Evolutionary conservation across 805 yeast genomes (phyloP), one percentile per base, ranked within the genome.

Genomic region (Kluyveromyces siamensis): DNA sequence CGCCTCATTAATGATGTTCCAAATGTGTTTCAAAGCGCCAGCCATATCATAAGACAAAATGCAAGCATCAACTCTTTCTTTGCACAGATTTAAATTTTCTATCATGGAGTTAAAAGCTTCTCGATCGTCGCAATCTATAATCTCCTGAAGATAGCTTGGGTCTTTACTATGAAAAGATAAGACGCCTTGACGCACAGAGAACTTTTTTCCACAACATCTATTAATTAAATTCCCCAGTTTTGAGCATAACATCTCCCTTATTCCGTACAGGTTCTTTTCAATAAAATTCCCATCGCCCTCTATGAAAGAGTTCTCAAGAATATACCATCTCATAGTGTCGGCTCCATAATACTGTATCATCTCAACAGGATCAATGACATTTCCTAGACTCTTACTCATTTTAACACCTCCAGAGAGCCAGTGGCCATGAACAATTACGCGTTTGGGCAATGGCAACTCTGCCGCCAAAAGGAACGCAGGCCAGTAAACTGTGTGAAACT

Each of bases 401-500:
- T 93, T 93, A 41, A 80, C 71, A 0, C 98, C 98, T 35, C 81
- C 84, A 65, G 84, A 77, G 19, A 90, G 71, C 98, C 98, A 93
- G 65, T 93, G 99, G 6, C 95, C 83, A 69, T 93, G 99, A 2
- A 93, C 96, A 6, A 89, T 74, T 3, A 93, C 77, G 50, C 81
- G 83, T 40, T 74, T 68, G 0, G 98, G 98, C 6, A 84, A 59
- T 5, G 76, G 77, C 0, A 86, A 60, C 0, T 75, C 84, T 0
- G 95, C 93, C 0, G 96, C 96, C 75, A 90, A 69, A 49, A 93
- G 69, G 50, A 93, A 83, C 1, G 87, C 81, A 0, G 98, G 98
- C 99, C 99, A 93, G 59, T 87, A 89, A 13, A 90, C 76, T 54
- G 95, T 81, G 60, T 93, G 99, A 65, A 93, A 93, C 54, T 88